Conservation (phyloP, 2,329 filamentous ascomycete species). For the Sarocladium brachiariae region DNA sequence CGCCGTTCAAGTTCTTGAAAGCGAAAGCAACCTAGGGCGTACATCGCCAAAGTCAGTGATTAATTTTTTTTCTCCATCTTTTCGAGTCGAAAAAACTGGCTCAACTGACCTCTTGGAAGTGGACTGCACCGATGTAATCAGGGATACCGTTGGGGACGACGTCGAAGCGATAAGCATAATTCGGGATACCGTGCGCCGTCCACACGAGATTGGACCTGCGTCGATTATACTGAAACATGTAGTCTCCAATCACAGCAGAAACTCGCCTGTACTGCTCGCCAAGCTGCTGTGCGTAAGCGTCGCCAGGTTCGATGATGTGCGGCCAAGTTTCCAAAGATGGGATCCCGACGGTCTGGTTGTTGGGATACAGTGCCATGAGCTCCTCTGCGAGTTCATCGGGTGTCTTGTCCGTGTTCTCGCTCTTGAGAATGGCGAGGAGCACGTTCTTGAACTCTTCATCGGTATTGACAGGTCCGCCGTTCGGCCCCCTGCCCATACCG, state of each 20-base stretch:
- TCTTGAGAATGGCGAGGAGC: constrained; percentile 28
- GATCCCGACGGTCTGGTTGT: constrained; percentile 31
- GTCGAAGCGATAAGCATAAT: constrained; percentile 27
- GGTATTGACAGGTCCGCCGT: constrained; percentile 25
- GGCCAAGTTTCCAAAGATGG: constrained; percentile 26
- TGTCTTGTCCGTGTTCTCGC: constrained; percentile 37
- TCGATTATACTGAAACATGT: constrained; percentile 20
- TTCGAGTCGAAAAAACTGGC: too few relatives aligned
- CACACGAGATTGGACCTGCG: constrained; percentile 22
- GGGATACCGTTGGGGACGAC: constrained; percentile 21
- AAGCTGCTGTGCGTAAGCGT: constrained; percentile 16
- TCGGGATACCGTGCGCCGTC: constrained; percentile 19
- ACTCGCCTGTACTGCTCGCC: constrained; percentile 25
- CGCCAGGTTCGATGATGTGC: constrained; percentile 21
- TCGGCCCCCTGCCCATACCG: constrained; percentile 23
- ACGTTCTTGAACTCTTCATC: constrained; percentile 33
- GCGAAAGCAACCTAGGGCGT: constrained; percentile 30
- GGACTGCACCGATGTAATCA: constrained; percentile 18
- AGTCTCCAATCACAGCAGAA: constrained; percentile 22
- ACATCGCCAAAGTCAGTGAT: neutral
- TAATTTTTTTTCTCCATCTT: neutral
- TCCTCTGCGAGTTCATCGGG: constrained; percentile 19
- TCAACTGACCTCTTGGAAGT: constrained; percentile 30
- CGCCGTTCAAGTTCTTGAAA: constrained; percentile 29
- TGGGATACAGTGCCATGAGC: constrained; percentile 40